Evolutionary conservation across 2,329 filamentous ascomycete genomes (phyloP), one percentile per base, ranked within the genome.

Genomic region (Mollisia scopiformis): DNA sequence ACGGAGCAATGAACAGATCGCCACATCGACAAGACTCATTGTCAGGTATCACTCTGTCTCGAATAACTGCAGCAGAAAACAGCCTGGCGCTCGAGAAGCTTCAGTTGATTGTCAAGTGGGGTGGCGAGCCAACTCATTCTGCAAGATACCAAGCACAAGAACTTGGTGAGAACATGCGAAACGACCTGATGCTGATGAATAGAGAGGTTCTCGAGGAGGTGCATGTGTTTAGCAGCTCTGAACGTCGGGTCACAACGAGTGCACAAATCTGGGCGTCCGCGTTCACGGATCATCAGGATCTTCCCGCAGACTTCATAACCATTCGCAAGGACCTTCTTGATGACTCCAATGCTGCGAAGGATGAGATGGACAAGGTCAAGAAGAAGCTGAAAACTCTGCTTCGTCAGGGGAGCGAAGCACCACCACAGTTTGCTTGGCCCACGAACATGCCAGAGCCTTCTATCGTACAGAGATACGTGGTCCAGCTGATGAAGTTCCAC

Each of bases 291-390:
- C 87, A 92, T 72, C 92, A 96, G 74, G 91, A 97, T 57, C 81
- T 97, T 16, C 86, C 90, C 0, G 86, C 92, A 25, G 91, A 96
- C 69, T 92, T 92, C 66, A 96, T 99, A 65, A 90, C 88, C 33
- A 89, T 98, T 59, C 88, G 95, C 56, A 99, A 99, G 74, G 93
- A 98, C 76, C 83, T 99, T 6, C 80, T 99, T 2, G 95, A 99
- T 74, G 95, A 99, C 74, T 98, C 93, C 0, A 99, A 99, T 75
- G 95, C 95, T 3, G 95, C 95, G 60, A 99, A 99, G 75, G 95
- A 99, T 74, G 93, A 97, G 72, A 99, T 97, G 91, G 96, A 99
- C 78, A 97, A 97, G 77, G 95, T 99, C 58, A 99, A 99, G 83
- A 99, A 99, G 85, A 97, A 96, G 86, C 84, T 99, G 28, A 99